Evolutionary conservation across 495 filamentous ascomycete species (phyloP), one percentile per base, ranked within the genome.

Genomic region (Xylaria acuta): DNA sequence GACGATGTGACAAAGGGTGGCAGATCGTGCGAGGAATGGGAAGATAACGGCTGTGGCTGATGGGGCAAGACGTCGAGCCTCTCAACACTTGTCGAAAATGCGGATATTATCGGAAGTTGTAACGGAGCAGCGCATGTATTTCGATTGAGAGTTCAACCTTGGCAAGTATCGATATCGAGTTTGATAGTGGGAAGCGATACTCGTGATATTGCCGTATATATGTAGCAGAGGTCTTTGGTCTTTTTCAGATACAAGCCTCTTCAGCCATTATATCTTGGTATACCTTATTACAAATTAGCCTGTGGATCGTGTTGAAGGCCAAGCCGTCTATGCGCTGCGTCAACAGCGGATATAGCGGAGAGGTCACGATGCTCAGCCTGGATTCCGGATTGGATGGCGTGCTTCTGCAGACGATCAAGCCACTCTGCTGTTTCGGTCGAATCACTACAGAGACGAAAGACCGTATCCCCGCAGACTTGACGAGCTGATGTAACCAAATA

Each of bases 371-470:
- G 60, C 36, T 30, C 60, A 64, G 22, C 38, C 38, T 12, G n/a
- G 32, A 20, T 38, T 64, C 38, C 9, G n/a, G 60, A 64, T 41
- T 64, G 36, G 60, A 60, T 64, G 60, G 38, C 22, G 38, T 64
- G 60, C 38, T 64, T 20, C 60, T 64, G 60, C 60, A 64, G 60
- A 43, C 1, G 32, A 60, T 38, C 58, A 22, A 60, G 58, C 58
- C 32, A 22, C 58, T 38, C 38, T 60, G 32, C 58, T 20, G 34
- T 32, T 56, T 56, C 27, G 53, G 53, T 56, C 53, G 14, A 36
- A 60, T 38, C 58, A 12, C 20, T 2, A 36, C 8, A 59, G 16
- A 5, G 34, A 60, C 34, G 18, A 20, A 22, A 22, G 58, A 40
- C 58, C 34, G 32, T 11, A 40, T 60, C 58, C 32, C 58, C 58